Conservation (phyloP, 1,284 basidiomycete species). For the Boletellus deceptivus region DNA sequence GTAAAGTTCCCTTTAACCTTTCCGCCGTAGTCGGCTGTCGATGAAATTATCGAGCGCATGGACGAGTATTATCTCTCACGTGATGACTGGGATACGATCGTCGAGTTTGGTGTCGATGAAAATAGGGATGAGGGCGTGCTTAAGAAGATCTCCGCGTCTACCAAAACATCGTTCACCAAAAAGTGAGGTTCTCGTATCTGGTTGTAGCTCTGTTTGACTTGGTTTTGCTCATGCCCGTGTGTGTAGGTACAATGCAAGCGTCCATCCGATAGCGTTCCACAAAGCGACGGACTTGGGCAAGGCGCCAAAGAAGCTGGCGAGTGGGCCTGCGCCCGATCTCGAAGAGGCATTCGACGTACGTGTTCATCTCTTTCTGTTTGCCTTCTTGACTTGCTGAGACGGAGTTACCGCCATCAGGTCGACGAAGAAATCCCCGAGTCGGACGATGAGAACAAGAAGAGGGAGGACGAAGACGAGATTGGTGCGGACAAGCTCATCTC, state of each 20-base stretch:
- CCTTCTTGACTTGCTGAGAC: neutral
- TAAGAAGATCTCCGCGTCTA: constrained; percentile 81
- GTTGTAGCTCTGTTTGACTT: no score
- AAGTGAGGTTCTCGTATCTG: constrained; percentile 47
- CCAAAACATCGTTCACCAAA: constrained; percentile 84
- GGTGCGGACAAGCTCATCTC: constrained; percentile 51
- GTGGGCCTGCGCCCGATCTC: constrained; percentile 77
- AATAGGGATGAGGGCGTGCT: constrained; percentile 71
- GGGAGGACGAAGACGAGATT: constrained; percentile 38
- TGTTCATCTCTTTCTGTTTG: neutral
- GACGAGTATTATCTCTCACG: constrained; percentile 92
- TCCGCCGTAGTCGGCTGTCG: constrained; percentile 64
- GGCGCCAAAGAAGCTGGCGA: constrained; percentile 72
- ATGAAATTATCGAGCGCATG: constrained; percentile 84
- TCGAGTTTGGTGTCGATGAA: constrained; percentile 89
- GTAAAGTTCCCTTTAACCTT: neutral
- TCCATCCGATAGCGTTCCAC: constrained; percentile 92
- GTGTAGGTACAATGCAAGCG: constrained; percentile 76
- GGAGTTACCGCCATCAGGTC: constrained; percentile 30
- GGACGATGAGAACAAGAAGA: constrained; percentile 47
- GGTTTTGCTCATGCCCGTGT: neutral
- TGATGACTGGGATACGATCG: constrained; percentile 94
- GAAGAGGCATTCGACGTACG: constrained; percentile 79
- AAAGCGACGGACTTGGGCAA: constrained; percentile 79
- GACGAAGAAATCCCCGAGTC: constrained; percentile 53